Evolutionary conservation across 192 early-diverging fungal species (phyloP), one percentile per base, ranked within the genome.

Genomic region (Linnemannia schmuckeri): DNA sequence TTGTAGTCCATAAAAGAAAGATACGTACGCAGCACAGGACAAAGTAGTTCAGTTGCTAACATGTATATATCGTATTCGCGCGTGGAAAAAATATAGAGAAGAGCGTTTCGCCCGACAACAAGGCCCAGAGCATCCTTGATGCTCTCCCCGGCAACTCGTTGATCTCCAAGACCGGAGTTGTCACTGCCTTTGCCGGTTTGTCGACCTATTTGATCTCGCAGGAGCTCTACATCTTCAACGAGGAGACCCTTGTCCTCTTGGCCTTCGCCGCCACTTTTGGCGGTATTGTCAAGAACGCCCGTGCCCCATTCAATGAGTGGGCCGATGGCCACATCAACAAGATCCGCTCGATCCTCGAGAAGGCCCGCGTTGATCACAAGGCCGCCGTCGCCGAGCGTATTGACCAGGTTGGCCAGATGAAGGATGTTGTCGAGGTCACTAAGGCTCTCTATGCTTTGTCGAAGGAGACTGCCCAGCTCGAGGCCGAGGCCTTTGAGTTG

Each of bases 171-270:
- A 95, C 98, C 35, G 94, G 93, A 44, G 96, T 94, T 88, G 92
- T 98, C 82, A 96, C 97, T 69, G 88, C 95, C 35, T 92, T 93
- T 73, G 93, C 96, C 57, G 97, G 96, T 77, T 87, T 96, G 78
- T 94, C 97, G 22, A 95, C 97, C 52, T 96, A 94, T 89, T 89
- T 96, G 52, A 94, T 99, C 83, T 96, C 97, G 77, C 98, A 99
- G 95, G 98, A 99, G 91, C 96, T 99, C 89, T 99, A 98, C 91
- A 92, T 98, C 74, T 88, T 98, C 78, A 98, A 98, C 90, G 96
- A 96, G 88, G 97, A 99, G 89, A 93, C 97, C 66, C 91, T 98
- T 57, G 94, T 98, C 74, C 87, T 97, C 74, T 84, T 95, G 47
- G 92, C 95, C 54, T 95, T 97, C 82, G 94, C 94, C 76, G 95